These are phyloP conservation scores for Ascomycota sp. DNA, from an alignment of 2,329 filamentous ascomycete species.

Conservation along the genomic window DNA sequence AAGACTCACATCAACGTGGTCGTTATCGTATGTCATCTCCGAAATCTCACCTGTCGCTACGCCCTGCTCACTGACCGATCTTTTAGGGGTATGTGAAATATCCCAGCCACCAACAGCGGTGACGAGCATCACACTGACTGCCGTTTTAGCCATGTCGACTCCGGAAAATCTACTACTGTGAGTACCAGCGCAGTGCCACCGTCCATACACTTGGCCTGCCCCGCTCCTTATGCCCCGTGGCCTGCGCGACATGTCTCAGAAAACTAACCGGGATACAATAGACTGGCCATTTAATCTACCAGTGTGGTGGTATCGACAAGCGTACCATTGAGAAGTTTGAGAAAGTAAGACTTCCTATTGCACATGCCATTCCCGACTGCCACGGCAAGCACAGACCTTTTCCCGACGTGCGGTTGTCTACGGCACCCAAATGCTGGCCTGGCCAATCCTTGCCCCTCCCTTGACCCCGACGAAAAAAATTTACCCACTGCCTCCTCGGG, in stretches of 20 bases:
- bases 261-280: too few species aligned
- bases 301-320: conserved; percentile 99
- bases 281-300: conserved; percentile 94
- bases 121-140: conserved; percentile 10
- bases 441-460: conserved; percentile 1
- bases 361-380: not conserved
- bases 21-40: conserved; percentile 51
- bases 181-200: conserved; percentile 17
- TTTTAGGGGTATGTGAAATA: conserved; percentile 9
- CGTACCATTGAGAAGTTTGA: conserved; percentile 99
- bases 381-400: too few species aligned
- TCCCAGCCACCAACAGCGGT: conserved; percentile 7
- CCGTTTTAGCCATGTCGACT: conserved; percentile 69
- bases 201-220: conserved; percentile 1
- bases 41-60: not conserved
- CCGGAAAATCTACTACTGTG: conserved; percentile 96
- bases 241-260: too few species aligned
- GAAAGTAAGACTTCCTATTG: conserved; percentile 56
- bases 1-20: conserved; percentile 96
- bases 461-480: not conserved
- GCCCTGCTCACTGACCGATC: conserved; percentile 4
- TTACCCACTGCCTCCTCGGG: not conserved
- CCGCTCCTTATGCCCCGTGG: conserved; percentile 3
- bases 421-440: too few species aligned
- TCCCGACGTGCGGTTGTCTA: too few species aligned